A percentile compares a stretch with the other conserved stretches of the same genome.
These are phyloP conservation scores for Wickerhamiella parazyma DNA, from an alignment of 805 yeast genomes.

Conservation along the genomic window DNA sequence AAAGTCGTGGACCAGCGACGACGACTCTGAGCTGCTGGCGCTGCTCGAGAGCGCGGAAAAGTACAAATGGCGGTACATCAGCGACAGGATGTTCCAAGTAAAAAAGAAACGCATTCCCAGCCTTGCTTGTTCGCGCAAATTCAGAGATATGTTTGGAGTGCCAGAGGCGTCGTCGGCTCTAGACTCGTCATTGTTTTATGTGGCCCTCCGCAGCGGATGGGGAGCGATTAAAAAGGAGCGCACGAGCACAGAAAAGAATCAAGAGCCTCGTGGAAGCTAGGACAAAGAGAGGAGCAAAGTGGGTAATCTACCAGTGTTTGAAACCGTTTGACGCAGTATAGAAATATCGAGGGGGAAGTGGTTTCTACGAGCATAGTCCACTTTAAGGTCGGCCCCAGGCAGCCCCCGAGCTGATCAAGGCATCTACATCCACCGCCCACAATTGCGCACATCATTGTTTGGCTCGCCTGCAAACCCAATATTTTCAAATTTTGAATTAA, in stretches of 20 bases:
- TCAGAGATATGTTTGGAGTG: conserved; percentile 40
- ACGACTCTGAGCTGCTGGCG: conserved; percentile 34
- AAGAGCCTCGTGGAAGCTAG: not conserved
- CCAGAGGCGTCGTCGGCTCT: conserved; percentile 36
- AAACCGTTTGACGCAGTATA: not conserved
- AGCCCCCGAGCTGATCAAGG: too few species aligned
- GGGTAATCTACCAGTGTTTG: too few species aligned
- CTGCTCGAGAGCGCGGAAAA: conserved; percentile 40
- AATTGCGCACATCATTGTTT: too few species aligned
- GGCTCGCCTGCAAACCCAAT: too few species aligned
- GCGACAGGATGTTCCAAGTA: conserved; percentile 25
- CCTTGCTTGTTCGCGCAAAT: conserved; percentile 41
- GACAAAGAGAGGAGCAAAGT: too few species aligned
- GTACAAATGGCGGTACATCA: conserved; percentile 46
- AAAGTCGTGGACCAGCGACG: conserved; percentile 31
- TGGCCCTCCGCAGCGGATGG: conserved; percentile 38
- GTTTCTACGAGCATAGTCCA: too few species aligned
- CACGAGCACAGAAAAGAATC: conserved; percentile 9
- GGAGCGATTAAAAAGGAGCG: conserved; percentile 13
- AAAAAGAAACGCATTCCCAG: conserved; percentile 35
- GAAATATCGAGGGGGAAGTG: too few species aligned
- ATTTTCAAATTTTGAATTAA: too few species aligned
- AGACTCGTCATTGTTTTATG: conserved; percentile 42
- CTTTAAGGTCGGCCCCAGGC: too few species aligned
- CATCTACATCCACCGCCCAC: too few species aligned